phyloP scores from a whole-genome alignment of 1,284 basidiomycete genomes.

The Tylopilus orsonianus region DNA sequence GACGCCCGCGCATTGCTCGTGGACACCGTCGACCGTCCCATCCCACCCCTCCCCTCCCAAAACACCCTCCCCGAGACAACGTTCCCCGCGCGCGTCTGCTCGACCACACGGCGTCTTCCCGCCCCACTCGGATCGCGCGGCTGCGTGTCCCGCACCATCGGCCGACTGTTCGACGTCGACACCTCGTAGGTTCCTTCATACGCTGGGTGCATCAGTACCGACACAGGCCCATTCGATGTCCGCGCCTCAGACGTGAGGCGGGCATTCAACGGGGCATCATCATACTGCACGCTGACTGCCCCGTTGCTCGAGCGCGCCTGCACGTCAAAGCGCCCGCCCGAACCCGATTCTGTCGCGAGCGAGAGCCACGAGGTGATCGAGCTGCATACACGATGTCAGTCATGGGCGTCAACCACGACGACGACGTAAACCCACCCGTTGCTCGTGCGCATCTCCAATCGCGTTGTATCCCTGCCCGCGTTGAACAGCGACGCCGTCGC shows the following conservation, averaged over 20 bases:
- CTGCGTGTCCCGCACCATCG: slow-evolving; percentile 18
- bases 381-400: slow-evolving; percentile 3
- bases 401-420: too few relatives aligned
- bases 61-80: slow-evolving; percentile 14
- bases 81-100: background rate
- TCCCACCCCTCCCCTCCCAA: slow-evolving; percentile 14
- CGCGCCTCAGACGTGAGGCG: slow-evolving; percentile 34
- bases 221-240: slow-evolving; percentile 39
- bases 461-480: slow-evolving; percentile 14
- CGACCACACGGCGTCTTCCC: slow-evolving; percentile 31
- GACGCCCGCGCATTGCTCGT: slow-evolving; percentile 26
- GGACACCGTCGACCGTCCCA: slow-evolving; percentile 9
- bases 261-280: slow-evolving; percentile 33
- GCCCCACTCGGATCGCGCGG: slow-evolving; percentile 39
- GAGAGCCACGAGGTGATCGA: slow-evolving; percentile 16
- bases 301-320: slow-evolving; percentile 37
- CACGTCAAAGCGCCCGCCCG: slow-evolving; percentile 34
- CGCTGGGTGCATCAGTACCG: slow-evolving; percentile 38
- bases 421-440: slow-evolving; percentile 33
- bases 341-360: slow-evolving; percentile 9
- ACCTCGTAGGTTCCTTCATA: slow-evolving; percentile 45
- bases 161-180: slow-evolving; percentile 31
- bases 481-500: slow-evolving; percentile 34
- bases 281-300: slow-evolving; percentile 35
- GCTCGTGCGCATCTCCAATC: slow-evolving; percentile 34